Conservation (phyloP, 768 basidiomycete genomes). For the Boletus sp. region DNA sequence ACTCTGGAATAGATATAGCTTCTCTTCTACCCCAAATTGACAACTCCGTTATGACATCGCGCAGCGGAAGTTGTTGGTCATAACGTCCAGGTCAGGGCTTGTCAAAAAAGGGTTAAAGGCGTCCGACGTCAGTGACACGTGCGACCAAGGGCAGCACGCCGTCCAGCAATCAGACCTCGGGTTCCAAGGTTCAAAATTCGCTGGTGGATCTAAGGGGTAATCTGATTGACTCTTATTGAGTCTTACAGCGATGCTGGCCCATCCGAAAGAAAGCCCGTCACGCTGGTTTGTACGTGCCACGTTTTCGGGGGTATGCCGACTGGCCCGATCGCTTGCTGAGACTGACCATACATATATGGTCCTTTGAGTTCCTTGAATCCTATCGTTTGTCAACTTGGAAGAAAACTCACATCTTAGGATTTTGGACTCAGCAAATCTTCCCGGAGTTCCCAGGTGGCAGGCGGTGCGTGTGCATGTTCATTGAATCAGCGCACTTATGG, state of each 20-base stretch:
- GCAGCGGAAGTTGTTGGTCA: slow-evolving; percentile 3
- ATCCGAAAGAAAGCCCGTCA: no score
- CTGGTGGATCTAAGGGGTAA: neutral
- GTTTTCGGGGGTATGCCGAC: neutral
- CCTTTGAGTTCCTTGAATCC: neutral
- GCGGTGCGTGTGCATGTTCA: neutral
- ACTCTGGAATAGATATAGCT: slow-evolving; percentile 18
- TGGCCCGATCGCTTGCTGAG: neutral
- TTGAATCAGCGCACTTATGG: slow-evolving; percentile 3
- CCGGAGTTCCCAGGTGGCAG: slow-evolving; percentile 5
- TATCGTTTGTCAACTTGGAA: neutral
- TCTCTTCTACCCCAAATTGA: slow-evolving; percentile 16
- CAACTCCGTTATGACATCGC: slow-evolving; percentile 11
- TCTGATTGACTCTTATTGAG: no score
- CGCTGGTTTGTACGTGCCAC: no score
- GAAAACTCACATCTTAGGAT: slow-evolving; percentile 1
- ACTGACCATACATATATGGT: neutral
- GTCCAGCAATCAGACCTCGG: neutral
- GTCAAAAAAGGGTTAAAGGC: slow-evolving; percentile 1
- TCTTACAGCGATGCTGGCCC: no score
- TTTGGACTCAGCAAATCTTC: neutral
- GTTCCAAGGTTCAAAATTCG: neutral
- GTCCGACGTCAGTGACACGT: neutral
- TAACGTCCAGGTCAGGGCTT: slow-evolving; percentile 4
- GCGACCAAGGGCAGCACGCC: neutral